Percentiles rank a stretch among this genome's conserved stretches.
phyloP scores from a whole-genome alignment of 352 stramenopile species.

The Phytophthora brassicae region DNA sequence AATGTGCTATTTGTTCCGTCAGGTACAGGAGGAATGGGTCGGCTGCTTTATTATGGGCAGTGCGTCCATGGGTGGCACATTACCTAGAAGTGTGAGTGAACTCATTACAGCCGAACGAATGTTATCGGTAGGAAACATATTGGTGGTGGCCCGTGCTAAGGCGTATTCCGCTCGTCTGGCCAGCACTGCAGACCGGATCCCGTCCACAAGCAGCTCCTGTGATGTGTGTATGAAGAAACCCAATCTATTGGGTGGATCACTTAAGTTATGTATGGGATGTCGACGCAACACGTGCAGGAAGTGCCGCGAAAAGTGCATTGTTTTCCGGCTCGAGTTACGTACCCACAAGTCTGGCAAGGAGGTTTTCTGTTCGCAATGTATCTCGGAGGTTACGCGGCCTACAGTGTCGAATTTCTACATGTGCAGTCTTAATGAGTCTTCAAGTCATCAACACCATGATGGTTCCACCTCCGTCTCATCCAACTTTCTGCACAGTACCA shows the following conservation, averaged over 20 bases:
- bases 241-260: slow-evolving; percentile 30
- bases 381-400: slow-evolving; percentile 36
- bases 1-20: slow-evolving; percentile 67
- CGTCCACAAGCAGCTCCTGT: slow-evolving; percentile 39
- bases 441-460: slow-evolving; percentile 12
- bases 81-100: slow-evolving; percentile 45
- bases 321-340: slow-evolving; percentile 52
- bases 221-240: slow-evolving; percentile 56
- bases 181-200: slow-evolving; percentile 33
- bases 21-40: slow-evolving; percentile 49
- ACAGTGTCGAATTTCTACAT: slow-evolving; percentile 34
- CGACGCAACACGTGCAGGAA: slow-evolving; percentile 51
- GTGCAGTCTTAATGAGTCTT: slow-evolving; percentile 31
- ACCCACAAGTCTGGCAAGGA: slow-evolving; percentile 47
- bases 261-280: slow-evolving; percentile 60
- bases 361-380: slow-evolving; percentile 58
- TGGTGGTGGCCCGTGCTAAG: slow-evolving; percentile 52
- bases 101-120: slow-evolving; percentile 46
- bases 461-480: slow-evolving; percentile 21
- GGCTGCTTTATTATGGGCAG: slow-evolving; percentile 62
- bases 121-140: slow-evolving; percentile 43
- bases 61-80: slow-evolving; percentile 39
- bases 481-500: slow-evolving; percentile 16
- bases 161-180: slow-evolving; percentile 52
- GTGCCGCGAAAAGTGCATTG: slow-evolving; percentile 47